phyloP scores from a whole-genome alignment of 2,329 filamentous ascomycete genomes.

The Aquanectria penicillioides region DNA sequence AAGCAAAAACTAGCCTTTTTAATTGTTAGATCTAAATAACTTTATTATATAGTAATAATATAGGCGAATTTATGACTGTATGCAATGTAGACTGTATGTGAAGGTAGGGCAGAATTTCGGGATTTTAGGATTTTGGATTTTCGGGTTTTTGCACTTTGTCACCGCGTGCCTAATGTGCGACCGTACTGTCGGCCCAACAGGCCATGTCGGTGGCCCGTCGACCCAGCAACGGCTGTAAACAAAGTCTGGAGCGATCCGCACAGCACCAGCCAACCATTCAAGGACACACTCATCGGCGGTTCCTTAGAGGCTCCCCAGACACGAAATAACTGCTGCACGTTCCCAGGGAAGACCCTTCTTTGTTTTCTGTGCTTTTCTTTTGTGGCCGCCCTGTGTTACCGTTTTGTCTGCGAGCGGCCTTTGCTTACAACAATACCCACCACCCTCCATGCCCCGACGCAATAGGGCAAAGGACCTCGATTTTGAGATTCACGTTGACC shows the following conservation, averaged over 20 bases:
- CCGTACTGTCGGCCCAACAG: no score
- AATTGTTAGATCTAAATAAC: no score
- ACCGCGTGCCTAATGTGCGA: no score
- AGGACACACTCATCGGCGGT: slow-evolving; percentile 36
- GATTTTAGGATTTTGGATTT: no score
- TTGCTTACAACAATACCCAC: slow-evolving; percentile 26
- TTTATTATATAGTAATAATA: no score
- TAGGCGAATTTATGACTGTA: no score
- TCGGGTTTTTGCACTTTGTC: no score
- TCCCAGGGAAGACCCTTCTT: slow-evolving; percentile 34
- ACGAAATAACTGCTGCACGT: slow-evolving; percentile 35
- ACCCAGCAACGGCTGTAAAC: slow-evolving; percentile 50
- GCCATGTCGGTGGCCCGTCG: slow-evolving; percentile 31
- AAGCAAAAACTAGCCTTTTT: no score
- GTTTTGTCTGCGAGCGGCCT: slow-evolving; percentile 19
- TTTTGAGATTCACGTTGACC: slow-evolving; percentile 61
- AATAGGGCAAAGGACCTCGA: slow-evolving; percentile 49
- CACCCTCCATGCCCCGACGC: slow-evolving; percentile 41
- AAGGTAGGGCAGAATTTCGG: no score
- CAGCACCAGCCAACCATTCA: slow-evolving; percentile 41
- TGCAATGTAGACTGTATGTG: no score
- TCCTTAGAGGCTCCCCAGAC: slow-evolving; percentile 4
- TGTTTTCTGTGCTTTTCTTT: slow-evolving; percentile 20
- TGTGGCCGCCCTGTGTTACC: slow-evolving; percentile 29
- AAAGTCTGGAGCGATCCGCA: slow-evolving; percentile 38